Percentiles rank a stretch among this genome's conserved stretches.
phyloP scores from a whole-genome alignment of 192 early-diverging fungal genomes.

The Coemansia sp. region DNA sequence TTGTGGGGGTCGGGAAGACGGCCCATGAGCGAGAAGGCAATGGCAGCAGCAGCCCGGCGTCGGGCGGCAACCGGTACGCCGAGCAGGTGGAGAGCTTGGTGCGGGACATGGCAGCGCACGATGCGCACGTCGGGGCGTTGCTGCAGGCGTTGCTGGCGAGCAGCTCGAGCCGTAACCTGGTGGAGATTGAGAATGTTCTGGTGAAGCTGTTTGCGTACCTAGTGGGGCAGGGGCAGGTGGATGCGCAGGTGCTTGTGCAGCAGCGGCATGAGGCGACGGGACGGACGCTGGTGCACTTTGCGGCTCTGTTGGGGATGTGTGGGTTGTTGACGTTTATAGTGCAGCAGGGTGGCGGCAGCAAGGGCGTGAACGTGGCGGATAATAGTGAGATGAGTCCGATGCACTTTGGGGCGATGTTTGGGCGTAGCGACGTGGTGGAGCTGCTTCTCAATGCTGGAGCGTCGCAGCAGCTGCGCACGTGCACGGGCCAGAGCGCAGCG shows the following conservation, averaged over 20 bases:
- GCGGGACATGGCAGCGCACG: slow-evolving; percentile 1
- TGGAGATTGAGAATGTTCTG: slow-evolving; percentile 28
- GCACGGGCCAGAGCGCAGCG: slow-evolving; percentile 11
- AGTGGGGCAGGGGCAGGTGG: slow-evolving; percentile 12
- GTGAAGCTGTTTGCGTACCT: slow-evolving; percentile 17
- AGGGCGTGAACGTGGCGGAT: slow-evolving; percentile 57
- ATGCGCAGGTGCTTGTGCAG: slow-evolving; percentile 8
- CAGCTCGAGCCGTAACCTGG: slow-evolving; percentile 19
- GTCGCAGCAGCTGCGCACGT: slow-evolving; percentile 3
- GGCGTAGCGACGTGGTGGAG: slow-evolving; percentile 46
- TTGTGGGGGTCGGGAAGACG: slow-evolving; percentile 77
- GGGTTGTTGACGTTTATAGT: slow-evolving; percentile 46
- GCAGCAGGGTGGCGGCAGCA: slow-evolving; percentile 29
- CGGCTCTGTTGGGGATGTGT: slow-evolving; percentile 54
- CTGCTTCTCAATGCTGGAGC: slow-evolving; percentile 58
- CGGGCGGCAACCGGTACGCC: slow-evolving; percentile 6
- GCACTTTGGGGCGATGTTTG: slow-evolving; percentile 61
- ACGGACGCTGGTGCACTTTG: slow-evolving; percentile 61
- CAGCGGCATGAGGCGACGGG: slow-evolving; percentile 30
- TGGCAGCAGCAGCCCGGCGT: slow-evolving; percentile 62
- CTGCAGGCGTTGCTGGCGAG: slow-evolving; percentile 12
- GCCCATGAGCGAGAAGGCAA: slow-evolving; percentile 56
- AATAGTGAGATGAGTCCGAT: slow-evolving; percentile 64
- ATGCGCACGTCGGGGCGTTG: neutral
- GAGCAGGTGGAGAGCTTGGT: slow-evolving; percentile 10